These are phyloP conservation scores for Podaxis sp. DNA, from an alignment of 768 basidiomycete genomes.

Conservation along the genomic window DNA sequence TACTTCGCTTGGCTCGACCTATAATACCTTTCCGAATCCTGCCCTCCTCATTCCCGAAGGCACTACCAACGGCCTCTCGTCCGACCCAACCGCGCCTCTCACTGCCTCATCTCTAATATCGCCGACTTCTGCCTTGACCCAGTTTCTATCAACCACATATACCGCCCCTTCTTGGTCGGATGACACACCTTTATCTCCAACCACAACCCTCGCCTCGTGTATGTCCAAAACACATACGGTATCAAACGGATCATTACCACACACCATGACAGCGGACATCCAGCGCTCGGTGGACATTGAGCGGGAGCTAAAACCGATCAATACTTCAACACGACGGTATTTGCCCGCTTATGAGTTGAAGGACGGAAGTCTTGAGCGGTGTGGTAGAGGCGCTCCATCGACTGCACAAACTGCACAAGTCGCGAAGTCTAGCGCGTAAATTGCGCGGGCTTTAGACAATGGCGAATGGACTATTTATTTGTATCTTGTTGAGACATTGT, in stretches of 20 bases:
- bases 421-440: not conserved
- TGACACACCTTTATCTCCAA: slow-evolving; percentile 24
- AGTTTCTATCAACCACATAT: slow-evolving; percentile 26
- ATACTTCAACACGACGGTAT: slow-evolving; percentile 37
- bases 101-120: slow-evolving; percentile 26
- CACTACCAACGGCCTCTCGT: slow-evolving; percentile 12
- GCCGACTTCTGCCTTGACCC: slow-evolving; percentile 23
- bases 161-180: slow-evolving; percentile 11
- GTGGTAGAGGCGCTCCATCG: slow-evolving; percentile 50
- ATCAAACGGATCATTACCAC: slow-evolving; percentile 16
- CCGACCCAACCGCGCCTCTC: slow-evolving; percentile 16
- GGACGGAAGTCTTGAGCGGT: slow-evolving; percentile 75
- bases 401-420: not conserved
- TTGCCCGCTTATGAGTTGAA: slow-evolving; percentile 79
- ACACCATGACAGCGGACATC: slow-evolving; percentile 7
- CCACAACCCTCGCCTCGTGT: slow-evolving; percentile 28
- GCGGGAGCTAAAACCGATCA: not conserved
- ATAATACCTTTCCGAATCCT: slow-evolving; percentile 93
- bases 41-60: slow-evolving; percentile 51
- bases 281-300: not conserved
- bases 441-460: not conserved
- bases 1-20: slow-evolving; percentile 94
- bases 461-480: not conserved
- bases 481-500: not conserved
- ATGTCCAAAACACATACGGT: slow-evolving; percentile 31